A percentile compares a stretch with the other conserved stretches of the same genome.
phyloP scores from a whole-genome alignment of 371 early-diverging fungal genomes.

The Nematocida ironsii region DNA sequence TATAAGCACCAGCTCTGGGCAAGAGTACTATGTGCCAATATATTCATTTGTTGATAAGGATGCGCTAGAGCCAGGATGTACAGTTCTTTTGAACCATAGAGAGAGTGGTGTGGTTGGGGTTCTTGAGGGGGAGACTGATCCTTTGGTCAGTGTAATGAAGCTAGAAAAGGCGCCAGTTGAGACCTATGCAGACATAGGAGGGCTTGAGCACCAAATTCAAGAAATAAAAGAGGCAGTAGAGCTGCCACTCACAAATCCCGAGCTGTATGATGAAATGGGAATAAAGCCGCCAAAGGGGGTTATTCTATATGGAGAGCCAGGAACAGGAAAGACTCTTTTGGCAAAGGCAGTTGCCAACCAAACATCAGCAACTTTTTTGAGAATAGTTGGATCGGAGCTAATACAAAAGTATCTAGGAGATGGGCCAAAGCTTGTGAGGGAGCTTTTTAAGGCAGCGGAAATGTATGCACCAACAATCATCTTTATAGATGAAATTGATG shows the following conservation, averaged over 20 bases:
- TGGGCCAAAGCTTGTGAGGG: conserved; percentile 96
- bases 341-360: conserved; percentile 99
- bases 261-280: conserved; percentile 98
- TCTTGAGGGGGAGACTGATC: conserved; percentile 89
- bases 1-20: conserved; percentile 86
- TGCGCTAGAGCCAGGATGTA: conserved; percentile 71
- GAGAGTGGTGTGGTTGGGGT: conserved; percentile 83
- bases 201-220: conserved; percentile 94
- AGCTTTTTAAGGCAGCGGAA: conserved; percentile 95
- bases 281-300: conserved; percentile 99
- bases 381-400: conserved; percentile 98
- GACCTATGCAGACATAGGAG: conserved; percentile 98
- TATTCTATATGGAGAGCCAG: conserved; percentile 95
- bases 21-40: conserved; percentile 80
- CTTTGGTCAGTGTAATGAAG: conserved; percentile 98
- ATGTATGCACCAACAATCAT: conserved; percentile 98
- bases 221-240: conserved; percentile 99
- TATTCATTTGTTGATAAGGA: conserved; percentile 71
- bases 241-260: conserved; percentile 96
- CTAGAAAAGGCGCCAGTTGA: conserved; percentile 98
- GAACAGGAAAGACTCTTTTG: conserved; percentile 96
- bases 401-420: conserved; percentile 99
- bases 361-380: conserved; percentile 96
- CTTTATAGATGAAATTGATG: conserved; percentile 99
- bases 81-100: conserved; percentile 69